Conservation (phyloP, 1,284 basidiomycete species). For the Volvariella surrecta region DNA sequence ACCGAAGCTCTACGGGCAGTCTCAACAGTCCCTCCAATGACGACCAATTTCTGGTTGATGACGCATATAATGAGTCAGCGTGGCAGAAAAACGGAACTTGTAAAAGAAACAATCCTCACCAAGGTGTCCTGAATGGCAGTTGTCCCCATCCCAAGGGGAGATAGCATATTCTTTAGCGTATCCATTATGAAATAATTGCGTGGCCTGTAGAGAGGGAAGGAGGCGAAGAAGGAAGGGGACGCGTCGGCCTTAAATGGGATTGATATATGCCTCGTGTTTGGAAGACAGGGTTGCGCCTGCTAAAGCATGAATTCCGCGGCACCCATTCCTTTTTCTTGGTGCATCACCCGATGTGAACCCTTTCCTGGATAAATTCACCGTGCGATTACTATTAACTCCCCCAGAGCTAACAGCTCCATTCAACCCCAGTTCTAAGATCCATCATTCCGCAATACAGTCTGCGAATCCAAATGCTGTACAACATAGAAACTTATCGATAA, state of each 20-base stretch:
- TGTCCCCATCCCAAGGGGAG: slow-evolving; percentile 49
- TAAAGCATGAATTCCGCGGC: slow-evolving; percentile 12
- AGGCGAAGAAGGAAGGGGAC: slow-evolving; percentile 17
- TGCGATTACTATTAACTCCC: slow-evolving; percentile 4
- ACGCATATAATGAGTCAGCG: slow-evolving; percentile 1
- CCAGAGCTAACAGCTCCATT: too few species aligned
- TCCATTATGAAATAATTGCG: slow-evolving; percentile 38
- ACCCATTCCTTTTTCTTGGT: slow-evolving; percentile 6
- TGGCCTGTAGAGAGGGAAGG: slow-evolving; percentile 16
- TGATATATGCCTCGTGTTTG: slow-evolving; percentile 28
- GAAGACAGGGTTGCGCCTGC: slow-evolving; percentile 24
- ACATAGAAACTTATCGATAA: too few species aligned
- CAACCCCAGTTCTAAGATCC: too few species aligned
- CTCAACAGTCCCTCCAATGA: slow-evolving; percentile 73
- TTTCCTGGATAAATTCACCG: slow-evolving; percentile 6
- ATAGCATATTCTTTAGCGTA: slow-evolving; percentile 47
- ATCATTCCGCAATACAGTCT: too few species aligned
- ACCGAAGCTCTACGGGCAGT: slow-evolving; percentile 66
- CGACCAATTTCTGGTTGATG: slow-evolving; percentile 56
- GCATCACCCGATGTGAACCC: slow-evolving; percentile 8
- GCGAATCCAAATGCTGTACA: too few species aligned
- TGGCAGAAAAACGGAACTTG: background rate
- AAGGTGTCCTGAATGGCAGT: slow-evolving; percentile 56
- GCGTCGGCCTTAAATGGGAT: slow-evolving; percentile 32
- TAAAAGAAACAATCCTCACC: slow-evolving; percentile 24